phyloP scores from a whole-genome alignment of 495 filamentous ascomycete species.

The Penicillium antarcticum region DNA sequence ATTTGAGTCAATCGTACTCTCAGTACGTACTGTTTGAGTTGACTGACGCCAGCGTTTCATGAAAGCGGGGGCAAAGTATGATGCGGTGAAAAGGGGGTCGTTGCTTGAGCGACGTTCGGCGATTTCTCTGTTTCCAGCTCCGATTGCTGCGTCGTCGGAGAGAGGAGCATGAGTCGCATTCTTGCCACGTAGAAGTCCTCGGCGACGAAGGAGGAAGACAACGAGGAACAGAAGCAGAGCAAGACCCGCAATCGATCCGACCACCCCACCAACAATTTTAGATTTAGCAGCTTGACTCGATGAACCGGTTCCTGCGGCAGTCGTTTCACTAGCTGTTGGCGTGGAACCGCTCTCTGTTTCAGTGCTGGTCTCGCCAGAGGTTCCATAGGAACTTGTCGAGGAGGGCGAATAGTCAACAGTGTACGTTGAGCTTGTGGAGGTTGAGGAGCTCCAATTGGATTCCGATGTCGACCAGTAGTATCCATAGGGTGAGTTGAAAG shows the following conservation, averaged over 20 bases:
- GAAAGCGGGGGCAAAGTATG: slow-evolving; percentile 45
- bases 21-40: slow-evolving; percentile 41
- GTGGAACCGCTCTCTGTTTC: slow-evolving; percentile 10
- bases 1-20: slow-evolving; percentile 32
- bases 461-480: slow-evolving; percentile 1
- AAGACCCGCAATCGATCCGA: slow-evolving; percentile 63
- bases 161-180: slow-evolving; percentile 22
- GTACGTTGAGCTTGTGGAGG: background rate
- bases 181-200: slow-evolving; percentile 23
- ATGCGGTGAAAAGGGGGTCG: slow-evolving; percentile 55
- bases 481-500: background rate
- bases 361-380: slow-evolving; percentile 8
- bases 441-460: background rate
- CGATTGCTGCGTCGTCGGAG: slow-evolving; percentile 17
- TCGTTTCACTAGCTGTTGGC: slow-evolving; percentile 14
- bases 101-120: slow-evolving; percentile 48
- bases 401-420: slow-evolving; percentile 5
- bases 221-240: slow-evolving; percentile 54
- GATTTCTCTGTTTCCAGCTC: slow-evolving; percentile 34
- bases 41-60: slow-evolving; percentile 40
- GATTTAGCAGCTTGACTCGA: slow-evolving; percentile 22
- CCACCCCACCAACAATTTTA: slow-evolving; percentile 59
- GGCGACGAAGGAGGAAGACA: slow-evolving; percentile 55
- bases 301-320: slow-evolving; percentile 17
- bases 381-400: background rate